Evolutionary conservation across 257 asterid genomes (phyloP).

Genomic region (Avicennia marina): DNA sequence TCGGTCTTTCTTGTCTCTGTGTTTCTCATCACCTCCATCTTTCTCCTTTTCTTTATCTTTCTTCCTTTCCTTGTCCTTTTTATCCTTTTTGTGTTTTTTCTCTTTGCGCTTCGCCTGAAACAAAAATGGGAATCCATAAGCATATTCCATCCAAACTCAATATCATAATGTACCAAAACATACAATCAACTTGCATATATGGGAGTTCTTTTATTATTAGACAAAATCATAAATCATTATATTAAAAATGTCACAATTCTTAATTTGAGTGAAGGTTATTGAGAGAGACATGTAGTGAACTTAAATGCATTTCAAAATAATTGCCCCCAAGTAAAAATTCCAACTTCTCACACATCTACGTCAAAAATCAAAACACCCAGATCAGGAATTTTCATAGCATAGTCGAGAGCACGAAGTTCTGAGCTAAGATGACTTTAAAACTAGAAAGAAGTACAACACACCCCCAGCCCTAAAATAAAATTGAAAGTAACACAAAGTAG

Average conservation of each 20-base stretch:
- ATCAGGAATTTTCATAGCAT: not conserved
- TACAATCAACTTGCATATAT: too few relatives aligned
- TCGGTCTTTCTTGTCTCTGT: conserved; percentile 58
- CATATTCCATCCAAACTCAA: too few relatives aligned
- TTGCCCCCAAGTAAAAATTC: not conserved
- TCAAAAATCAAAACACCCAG: conserved; percentile 3
- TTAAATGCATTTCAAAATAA: not conserved
- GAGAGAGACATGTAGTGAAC: not conserved
- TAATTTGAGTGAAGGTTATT: not conserved
- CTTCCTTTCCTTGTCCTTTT: conserved; percentile 59
- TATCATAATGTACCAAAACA: too few relatives aligned
- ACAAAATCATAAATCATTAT: not conserved
- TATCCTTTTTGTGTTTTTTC: conserved; percentile 64
- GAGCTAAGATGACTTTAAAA: not conserved
- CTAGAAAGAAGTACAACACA: not conserved
- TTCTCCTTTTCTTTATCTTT: conserved; percentile 61
- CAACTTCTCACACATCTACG: conserved; percentile 4
- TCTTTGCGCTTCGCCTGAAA: conserved; percentile 62
- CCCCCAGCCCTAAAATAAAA: not conserved
- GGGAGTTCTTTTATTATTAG: too few relatives aligned
- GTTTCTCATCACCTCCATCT: conserved; percentile 53
- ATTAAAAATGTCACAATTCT: not conserved
- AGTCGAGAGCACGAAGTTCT: not conserved
- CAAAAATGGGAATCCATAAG: not conserved
- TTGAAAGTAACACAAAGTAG: too few relatives aligned